A percentile compares a stretch with the other conserved stretches of the same genome.
phyloP scores from a whole-genome alignment of 2,329 filamentous ascomycete species.

The Diaporthe citrichinensis region DNA sequence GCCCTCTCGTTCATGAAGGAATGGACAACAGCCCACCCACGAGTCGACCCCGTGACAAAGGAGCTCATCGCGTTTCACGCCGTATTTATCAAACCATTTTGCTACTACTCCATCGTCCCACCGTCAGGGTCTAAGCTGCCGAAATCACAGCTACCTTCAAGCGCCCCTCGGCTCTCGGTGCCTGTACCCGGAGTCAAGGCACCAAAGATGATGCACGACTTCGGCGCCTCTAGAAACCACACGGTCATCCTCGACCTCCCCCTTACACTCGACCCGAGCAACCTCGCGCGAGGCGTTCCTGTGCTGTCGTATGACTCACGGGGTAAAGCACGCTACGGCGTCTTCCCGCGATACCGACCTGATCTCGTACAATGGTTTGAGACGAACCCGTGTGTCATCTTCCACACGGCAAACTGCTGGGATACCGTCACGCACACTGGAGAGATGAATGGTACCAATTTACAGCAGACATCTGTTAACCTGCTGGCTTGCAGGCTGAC shows the following conservation, averaged over 20 bases:
- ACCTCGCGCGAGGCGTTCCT: constrained; percentile 68
- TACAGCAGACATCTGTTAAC: constrained; percentile 63
- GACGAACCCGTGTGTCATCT: constrained; percentile 77
- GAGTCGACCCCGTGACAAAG: constrained; percentile 74
- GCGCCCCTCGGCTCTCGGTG: constrained; percentile 59
- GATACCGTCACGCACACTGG: constrained; percentile 54
- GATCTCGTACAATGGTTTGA: constrained; percentile 75
- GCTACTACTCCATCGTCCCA: constrained; percentile 71
- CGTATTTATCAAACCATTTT: constrained; percentile 74
- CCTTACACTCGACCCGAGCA: constrained; percentile 74
- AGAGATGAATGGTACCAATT: constrained; percentile 47
- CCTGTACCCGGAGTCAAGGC: constrained; percentile 72
- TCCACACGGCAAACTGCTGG: constrained; percentile 81
- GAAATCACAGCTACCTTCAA: constrained; percentile 30
- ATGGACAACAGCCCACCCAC: constrained; percentile 80
- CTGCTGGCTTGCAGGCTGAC: constrained; percentile 78
- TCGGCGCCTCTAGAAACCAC: constrained; percentile 74
- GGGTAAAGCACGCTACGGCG: constrained; percentile 73
- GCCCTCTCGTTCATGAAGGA: constrained; percentile 74
- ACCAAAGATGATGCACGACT: constrained; percentile 84
- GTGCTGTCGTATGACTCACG: constrained; percentile 72
- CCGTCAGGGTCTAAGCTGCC: constrained; percentile 11
- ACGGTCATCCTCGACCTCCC: constrained; percentile 80
- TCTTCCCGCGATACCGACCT: constrained; percentile 75
- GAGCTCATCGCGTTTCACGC: constrained; percentile 79